Evolutionary conservation across 192 early-diverging fungal genomes (phyloP), one percentile per base, ranked within the genome.

Genomic region (Gryganskiella cystojenkinii): DNA sequence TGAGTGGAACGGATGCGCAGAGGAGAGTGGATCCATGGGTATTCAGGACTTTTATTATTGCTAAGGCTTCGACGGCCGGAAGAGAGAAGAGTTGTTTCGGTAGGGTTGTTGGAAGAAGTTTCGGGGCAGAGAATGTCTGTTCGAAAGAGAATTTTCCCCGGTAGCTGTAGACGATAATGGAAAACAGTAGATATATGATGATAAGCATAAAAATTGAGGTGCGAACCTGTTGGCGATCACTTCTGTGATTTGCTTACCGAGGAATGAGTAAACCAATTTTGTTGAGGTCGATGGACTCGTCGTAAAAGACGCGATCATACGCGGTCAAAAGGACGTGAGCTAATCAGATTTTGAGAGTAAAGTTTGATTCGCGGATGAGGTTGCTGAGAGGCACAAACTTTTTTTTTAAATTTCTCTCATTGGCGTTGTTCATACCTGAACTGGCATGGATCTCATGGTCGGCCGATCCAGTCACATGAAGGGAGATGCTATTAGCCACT

Each of bases 221-320:
- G 0, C 35, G 15, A 37, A 27, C n/a, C n/a, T 19, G 2, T 24
- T 28, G 30, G 43, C n/a, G 22, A 3, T 20, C 17, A 42, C 7
- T 31, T 43, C 44, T 40, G 37, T 5, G 37, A 40, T 13, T 40
- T 55, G 15, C 57, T 53, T 74, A 75, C 72, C 40, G 64, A 3
- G 59, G 59, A 19, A 67, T 47, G n/a, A 56, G 49, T 1, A 57
- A 19, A 4, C 30, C 52, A 0, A 51, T 25, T 40, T 75, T 62
- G n/a, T 24, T 11, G 4, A 75, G 24, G 4, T 75, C 58, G 3
- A 67, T 47, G 30, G 17, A 56, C 22, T 69, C 54, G 37, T 78
- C 66, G 22, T 78, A 78, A 14, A 78, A 30, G n/a, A 75, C 64
- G 3, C 59, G 63, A 40, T 78, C 73, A 40, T 68, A 78, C 8